A percentile compares a stretch with the other conserved stretches of the same genome.
Evolutionary conservation across 2,329 filamentous ascomycete species (phyloP).

Genomic region (Microcyclospora tardicrescens): DNA sequence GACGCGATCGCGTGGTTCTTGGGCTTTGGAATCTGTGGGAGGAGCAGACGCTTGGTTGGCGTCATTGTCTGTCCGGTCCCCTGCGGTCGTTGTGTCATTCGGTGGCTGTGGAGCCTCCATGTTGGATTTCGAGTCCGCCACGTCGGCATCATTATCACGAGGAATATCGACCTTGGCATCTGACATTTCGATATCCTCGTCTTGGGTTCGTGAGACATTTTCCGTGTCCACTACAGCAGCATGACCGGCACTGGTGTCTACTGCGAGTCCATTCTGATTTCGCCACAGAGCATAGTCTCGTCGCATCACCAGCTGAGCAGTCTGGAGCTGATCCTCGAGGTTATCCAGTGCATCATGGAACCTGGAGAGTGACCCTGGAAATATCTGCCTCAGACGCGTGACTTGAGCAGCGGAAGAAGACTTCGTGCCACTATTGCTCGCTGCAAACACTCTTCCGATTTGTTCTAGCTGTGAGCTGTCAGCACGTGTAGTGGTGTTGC

Average conservation of each 20-base stretch:
- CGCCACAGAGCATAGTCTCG: slow-evolving; percentile 22
- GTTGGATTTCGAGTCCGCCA: neutral
- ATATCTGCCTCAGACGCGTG: slow-evolving; percentile 22
- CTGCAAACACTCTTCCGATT: slow-evolving; percentile 33
- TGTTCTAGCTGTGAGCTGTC: slow-evolving; percentile 25
- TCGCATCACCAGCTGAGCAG: slow-evolving; percentile 21
- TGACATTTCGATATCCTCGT: neutral
- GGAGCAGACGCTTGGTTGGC: neutral
- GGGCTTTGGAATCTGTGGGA: neutral
- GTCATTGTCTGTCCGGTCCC: neutral
- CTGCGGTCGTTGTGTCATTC: neutral
- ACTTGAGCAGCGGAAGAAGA: slow-evolving; percentile 18
- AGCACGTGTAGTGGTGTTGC: slow-evolving; percentile 1
- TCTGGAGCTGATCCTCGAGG: slow-evolving; percentile 34
- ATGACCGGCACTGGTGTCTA: neutral
- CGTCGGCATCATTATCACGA: neutral
- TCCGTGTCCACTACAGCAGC: neutral
- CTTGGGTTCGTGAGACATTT: neutral
- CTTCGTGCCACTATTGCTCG: slow-evolving; percentile 22
- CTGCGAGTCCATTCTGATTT: neutral
- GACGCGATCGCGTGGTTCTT: slow-evolving; percentile 1
- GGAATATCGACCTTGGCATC: neutral
- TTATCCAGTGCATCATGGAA: slow-evolving; percentile 41
- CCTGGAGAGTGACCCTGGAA: slow-evolving; percentile 29
- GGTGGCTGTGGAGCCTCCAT: neutral